Conservation (phyloP, 2,329 filamentous ascomycete species). For the Trichoderma pleuroti region DNA sequence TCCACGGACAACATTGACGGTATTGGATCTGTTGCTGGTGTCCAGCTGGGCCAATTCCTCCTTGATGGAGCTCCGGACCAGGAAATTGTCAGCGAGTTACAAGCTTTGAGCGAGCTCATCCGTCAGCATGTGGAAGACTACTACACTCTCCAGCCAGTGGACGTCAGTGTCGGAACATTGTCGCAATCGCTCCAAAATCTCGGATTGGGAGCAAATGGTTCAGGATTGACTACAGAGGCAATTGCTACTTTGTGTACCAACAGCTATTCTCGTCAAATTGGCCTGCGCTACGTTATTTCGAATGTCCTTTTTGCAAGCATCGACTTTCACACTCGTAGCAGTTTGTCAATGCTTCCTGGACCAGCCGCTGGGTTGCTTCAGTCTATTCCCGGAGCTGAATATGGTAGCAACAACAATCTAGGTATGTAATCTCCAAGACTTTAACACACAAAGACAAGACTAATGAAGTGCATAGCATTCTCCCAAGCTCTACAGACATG, state of each 20-base stretch:
- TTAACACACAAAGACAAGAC: neutral
- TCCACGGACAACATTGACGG: neutral
- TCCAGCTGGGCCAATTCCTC: constrained; percentile 36
- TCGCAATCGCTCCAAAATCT: neutral
- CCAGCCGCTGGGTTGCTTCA: neutral
- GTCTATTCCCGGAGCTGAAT: neutral
- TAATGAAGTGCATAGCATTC: neutral
- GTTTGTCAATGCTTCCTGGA: neutral
- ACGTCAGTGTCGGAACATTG: constrained; percentile 9
- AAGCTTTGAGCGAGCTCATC: constrained; percentile 35
- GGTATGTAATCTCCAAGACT: rapidly evolving
- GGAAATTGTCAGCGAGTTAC: constrained; percentile 34
- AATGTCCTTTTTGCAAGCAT: neutral
- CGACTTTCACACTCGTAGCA: neutral
- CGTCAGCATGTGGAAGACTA: constrained; percentile 40
- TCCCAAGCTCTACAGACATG: constrained; percentile 38
- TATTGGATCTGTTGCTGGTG: neutral
- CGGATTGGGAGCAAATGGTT: neutral
- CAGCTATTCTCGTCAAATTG: neutral
- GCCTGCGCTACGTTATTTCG: neutral
- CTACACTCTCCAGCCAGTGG: constrained; percentile 33
- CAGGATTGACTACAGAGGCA: neutral
- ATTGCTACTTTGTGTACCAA: neutral
- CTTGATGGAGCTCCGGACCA: constrained; percentile 36
- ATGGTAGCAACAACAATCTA: neutral